Conservation (phyloP, 192 early-diverging fungal species). For the Jimgerdemannia flammicorona region DNA sequence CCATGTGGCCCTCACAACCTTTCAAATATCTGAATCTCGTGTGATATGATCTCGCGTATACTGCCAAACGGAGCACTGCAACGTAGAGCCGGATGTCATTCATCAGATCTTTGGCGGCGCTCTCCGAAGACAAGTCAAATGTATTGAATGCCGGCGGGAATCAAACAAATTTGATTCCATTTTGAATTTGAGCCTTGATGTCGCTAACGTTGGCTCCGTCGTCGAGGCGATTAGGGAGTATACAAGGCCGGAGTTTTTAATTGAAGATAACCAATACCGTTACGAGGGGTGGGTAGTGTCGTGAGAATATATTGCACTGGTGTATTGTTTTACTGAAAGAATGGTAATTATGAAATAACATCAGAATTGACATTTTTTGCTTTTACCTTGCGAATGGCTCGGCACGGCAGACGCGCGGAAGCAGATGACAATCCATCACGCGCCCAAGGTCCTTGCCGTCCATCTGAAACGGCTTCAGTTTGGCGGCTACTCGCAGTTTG, state of each 20-base stretch:
- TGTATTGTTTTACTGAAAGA: no score
- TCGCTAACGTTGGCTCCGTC: slow-evolving; percentile 59
- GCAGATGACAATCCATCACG: slow-evolving; percentile 70
- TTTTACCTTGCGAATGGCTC: slow-evolving; percentile 54
- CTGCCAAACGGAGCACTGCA: slow-evolving; percentile 60
- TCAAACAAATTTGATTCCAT: slow-evolving; percentile 77
- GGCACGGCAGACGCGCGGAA: slow-evolving; percentile 74
- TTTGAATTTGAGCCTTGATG: slow-evolving; percentile 76
- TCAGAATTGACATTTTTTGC: not conserved
- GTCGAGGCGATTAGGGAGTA: slow-evolving; percentile 67
- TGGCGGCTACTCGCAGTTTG: slow-evolving; percentile 27
- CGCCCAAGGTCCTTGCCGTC: slow-evolving; percentile 67
- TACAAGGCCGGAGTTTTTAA: slow-evolving; percentile 64
- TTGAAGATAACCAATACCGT: slow-evolving; percentile 68
- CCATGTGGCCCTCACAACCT: no score
- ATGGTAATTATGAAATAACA: no score
- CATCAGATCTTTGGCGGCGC: slow-evolving; percentile 85
- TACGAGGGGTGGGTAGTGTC: slow-evolving; percentile 73
- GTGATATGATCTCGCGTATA: no score
- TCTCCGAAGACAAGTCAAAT: slow-evolving; percentile 73
- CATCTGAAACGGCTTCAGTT: slow-evolving; percentile 87
- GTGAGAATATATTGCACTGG: no score
- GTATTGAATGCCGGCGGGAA: slow-evolving; percentile 62
- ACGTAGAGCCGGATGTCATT: slow-evolving; percentile 70
- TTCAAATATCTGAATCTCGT: no score